Evolutionary conservation across 2,329 filamentous ascomycete species (phyloP), one percentile per base, ranked within the genome.

Genomic region (Harringtonia aguacate): DNA sequence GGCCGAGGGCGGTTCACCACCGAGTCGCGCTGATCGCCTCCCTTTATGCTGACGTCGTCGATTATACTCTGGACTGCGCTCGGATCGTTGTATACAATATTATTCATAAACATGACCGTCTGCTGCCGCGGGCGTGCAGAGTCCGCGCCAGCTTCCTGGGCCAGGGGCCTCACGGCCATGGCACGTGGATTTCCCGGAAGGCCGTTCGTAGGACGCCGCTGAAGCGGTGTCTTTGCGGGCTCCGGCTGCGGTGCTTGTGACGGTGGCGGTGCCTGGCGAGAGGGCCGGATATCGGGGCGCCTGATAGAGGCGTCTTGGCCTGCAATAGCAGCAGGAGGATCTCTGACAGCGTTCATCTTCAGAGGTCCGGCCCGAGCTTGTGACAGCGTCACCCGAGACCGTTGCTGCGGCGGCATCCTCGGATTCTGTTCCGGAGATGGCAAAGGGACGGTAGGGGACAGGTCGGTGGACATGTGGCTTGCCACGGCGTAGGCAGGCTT

Each of bases 1-100:
- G 75, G 75, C 28, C 75, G 65, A 3, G 74, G 74, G 6, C 75
- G 67, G 53, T 79, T 61, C 7, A 79, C 63, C 18, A 79, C 60
- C 0, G 71, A 72, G 3, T 41, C 40, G 27, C 48, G 44, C 20
- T 48, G 44, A 21, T 45, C 24, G 22, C 45, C 3, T 48, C 49
- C 28, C 36, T 57, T 55, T 3, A 51, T 49, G 17, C 62, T 60
- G 4, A 63, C 67, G 12, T 59, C 65, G 27, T 68, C 62, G 30
- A 76, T 66, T 46, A 77, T 72, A 21, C 62, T 65, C 41, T 68
- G 61, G 3, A 78, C 70, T 1, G 61, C 56, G 24, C 53, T 58
- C 1, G 74, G 72, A 45, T 79, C 63, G 43, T 77, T 62, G 48
- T 76, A 77, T 30, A 72, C 63, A 44, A 77, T 74, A 40, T 70